These are phyloP conservation scores for Zopfia rhizophila DNA, from an alignment of 2,329 filamentous ascomycete genomes.

Conservation along the genomic window DNA sequence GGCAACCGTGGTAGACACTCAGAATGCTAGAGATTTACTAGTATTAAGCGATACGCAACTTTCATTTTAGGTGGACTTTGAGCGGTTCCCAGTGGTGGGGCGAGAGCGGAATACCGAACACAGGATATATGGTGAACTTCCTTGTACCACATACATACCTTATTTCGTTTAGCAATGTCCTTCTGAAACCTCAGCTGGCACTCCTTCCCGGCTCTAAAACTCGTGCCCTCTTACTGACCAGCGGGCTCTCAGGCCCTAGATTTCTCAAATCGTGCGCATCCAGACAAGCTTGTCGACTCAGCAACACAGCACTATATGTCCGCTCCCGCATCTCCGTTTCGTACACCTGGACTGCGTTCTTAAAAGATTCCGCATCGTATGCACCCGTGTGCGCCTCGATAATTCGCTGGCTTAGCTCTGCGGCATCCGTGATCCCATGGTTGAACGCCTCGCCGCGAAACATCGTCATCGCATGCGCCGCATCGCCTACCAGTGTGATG, in stretches of 20 bases:
- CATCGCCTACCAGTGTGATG: conserved; percentile 40
- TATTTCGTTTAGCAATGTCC: no score
- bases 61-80: no score
- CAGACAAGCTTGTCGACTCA: conserved; percentile 25
- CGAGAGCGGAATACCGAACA: no score
- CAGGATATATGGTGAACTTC: no score
- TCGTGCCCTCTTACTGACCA: conserved; percentile 15
- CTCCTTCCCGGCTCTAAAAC: conserved; percentile 3
- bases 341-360: conserved; percentile 17
- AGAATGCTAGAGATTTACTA: no score
- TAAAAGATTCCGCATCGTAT: conserved; percentile 1
- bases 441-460: conserved; percentile 25
- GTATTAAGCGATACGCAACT: no score
- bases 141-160: no score
- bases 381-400: conserved; percentile 1
- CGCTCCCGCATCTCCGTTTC: conserved; percentile 19
- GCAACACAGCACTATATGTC: conserved; percentile 14
- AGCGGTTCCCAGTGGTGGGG: no score
- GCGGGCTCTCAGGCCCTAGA: conserved; percentile 16
- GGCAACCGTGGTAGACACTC: no score
- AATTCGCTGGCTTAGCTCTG: conserved; percentile 8
- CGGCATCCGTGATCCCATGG: conserved; percentile 24
- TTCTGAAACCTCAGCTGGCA: no score
- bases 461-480: conserved; percentile 43
- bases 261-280: conserved; percentile 26